Base-by-base conservation (phyloP, 1,139 yeast species). In the Wickerhamomyces sp. region DNA sequence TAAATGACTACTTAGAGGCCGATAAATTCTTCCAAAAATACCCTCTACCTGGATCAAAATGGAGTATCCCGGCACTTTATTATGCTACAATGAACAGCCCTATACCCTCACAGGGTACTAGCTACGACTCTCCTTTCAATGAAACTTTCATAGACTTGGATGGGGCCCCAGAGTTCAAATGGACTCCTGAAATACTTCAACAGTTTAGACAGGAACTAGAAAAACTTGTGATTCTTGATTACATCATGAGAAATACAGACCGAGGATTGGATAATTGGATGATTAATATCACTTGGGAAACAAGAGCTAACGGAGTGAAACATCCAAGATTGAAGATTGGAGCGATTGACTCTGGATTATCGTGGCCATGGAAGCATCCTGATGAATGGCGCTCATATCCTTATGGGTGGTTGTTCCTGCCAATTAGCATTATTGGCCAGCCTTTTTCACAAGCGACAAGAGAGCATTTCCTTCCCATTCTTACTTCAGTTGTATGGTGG, bases 281-380 rank as follows among this genome's bases (percentile, higher is more conserved):
- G 94, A 73, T 84, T 27, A 72, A 73, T 47, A 58, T 82, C 10
- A 72, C 70, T 10, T 79, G 84, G 84, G 61, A 54, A 34, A 60
- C 55, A 13, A 46, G 37, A 6, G 45, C 34, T 4, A 38, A 43
- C 45, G 59, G 59, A 7, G 49, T 40, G 11, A 58, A 53, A 34
- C 54, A 52, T 29, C 84, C 85, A 0, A 50, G 48, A 0, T 53
- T 84, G n/a, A 72, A 67, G 43, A 70, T 84, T 23, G 90, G 89
- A 3, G 93, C 93, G 0, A 84, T 84, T 43, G 93, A 84, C 57
- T 82, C 88, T 4, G 91, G 91, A 0, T 67, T 84, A 31, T 76
- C 91, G 0, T 84, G 82, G 55, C 93, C 93, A 6, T 84, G 91
- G 91, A 84, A 84, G 56, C 88, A 83, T 53, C 93, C 93, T 0